Base-by-base conservation (phyloP, 2,329 filamentous ascomycete genomes). In the Simplicillium aogashimaense region DNA sequence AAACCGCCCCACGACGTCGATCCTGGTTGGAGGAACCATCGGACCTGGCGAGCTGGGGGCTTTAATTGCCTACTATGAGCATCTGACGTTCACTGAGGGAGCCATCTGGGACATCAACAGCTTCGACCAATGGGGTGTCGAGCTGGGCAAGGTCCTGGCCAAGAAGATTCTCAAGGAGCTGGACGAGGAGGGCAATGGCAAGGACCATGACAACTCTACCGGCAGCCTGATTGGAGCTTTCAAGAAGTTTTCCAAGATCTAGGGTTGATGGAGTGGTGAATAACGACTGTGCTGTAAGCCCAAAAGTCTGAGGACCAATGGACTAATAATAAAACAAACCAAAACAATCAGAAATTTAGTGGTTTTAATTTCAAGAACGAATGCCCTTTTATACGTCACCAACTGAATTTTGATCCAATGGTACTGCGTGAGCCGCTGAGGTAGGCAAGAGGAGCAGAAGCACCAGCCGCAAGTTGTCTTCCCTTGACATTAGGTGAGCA, bases 91-190 rank as follows among this genome's bases (percentile, higher is more conserved):
- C 65, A 94, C 86, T 30, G 92, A 98, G 70, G 92, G 92, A 55
- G 90, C 89, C 39, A 74, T 98, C 60, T 98, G 92, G 92, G 94
- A 97, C 70, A 95, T 98, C 74, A 98, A 98, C 78, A 88, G 83
- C 57, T 98, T 97, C 60, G 92, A 98, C 69, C 92, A 98, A 74
- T 98, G 92, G 92, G 92, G 92, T 67, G 92, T 98, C 35, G 92
- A 98, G 74, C 72, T 98, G 46, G 92, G 92, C 63, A 98, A 98
- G 82, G 81, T 83, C 32, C 71, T 98, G 50, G 92, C 92, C 46
- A 97, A 90, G 81, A 89, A 87, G 70, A 88, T 89, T 48, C 81
- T 86, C 53, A 64, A 66, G 56, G 92, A 98, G 73, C 75, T 98
- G 43, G 88, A 95, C 50, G 74, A 82, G 58, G 64, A 74, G n/a